These are phyloP conservation scores for Penicillium janthinellum DNA, from an alignment of 2,329 filamentous ascomycete genomes.

Conservation along the genomic window DNA sequence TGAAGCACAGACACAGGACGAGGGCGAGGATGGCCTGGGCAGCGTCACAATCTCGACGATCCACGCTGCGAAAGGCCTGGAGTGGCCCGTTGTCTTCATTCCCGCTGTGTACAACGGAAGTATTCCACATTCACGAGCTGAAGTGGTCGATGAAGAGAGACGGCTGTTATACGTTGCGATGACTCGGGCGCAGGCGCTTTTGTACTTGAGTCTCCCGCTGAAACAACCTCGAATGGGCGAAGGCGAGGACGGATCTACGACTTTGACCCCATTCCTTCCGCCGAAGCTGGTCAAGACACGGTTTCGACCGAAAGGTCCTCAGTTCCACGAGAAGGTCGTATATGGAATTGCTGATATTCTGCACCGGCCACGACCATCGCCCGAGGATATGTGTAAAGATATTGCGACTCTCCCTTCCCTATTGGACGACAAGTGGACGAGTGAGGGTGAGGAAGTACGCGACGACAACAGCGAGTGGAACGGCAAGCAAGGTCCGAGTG, in stretches of 20 bases:
- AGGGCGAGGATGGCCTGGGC: slow-evolving; percentile 53
- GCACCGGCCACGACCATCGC: slow-evolving; percentile 60
- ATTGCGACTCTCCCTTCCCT: slow-evolving; percentile 51
- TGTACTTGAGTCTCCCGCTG: slow-evolving; percentile 81
- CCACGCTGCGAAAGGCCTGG: slow-evolving; percentile 90
- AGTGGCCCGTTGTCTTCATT: slow-evolving; percentile 95
- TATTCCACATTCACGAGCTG: slow-evolving; percentile 83
- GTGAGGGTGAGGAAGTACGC: slow-evolving; percentile 58
- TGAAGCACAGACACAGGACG: slow-evolving; percentile 58
- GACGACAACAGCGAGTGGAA: slow-evolving; percentile 44
- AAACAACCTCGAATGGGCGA: slow-evolving; percentile 61
- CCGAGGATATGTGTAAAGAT: slow-evolving; percentile 56
- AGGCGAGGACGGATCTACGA: slow-evolving; percentile 57
- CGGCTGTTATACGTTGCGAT: slow-evolving; percentile 92
- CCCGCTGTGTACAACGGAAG: slow-evolving; percentile 87
- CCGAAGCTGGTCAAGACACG: slow-evolving; percentile 53
- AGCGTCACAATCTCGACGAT: slow-evolving; percentile 93
- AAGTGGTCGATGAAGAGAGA: slow-evolving; percentile 85
- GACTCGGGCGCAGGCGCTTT: slow-evolving; percentile 83
- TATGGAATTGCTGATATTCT: slow-evolving; percentile 72
- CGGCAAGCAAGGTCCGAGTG: slow-evolving; percentile 20
- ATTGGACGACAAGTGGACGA: slow-evolving; percentile 67
- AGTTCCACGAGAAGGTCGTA: slow-evolving; percentile 64
- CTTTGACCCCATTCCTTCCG: slow-evolving; percentile 72
- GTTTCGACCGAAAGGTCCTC: slow-evolving; percentile 67